Evolutionary conservation across 352 stramenopile genomes (phyloP).

Genomic region (Pythium sukuiense): DNA sequence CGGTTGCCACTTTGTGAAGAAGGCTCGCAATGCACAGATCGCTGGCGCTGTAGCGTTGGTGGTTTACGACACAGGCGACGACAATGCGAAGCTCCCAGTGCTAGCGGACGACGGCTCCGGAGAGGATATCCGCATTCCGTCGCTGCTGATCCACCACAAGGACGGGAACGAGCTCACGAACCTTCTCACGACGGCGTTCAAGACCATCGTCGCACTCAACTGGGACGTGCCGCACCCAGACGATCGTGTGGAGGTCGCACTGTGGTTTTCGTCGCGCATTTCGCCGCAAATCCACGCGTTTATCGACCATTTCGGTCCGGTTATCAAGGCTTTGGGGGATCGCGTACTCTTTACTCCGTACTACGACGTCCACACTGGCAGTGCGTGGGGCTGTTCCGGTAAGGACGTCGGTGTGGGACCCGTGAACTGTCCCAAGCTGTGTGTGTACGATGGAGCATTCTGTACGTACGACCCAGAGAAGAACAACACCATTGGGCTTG

Average conservation of each 20-base stretch:
- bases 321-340: slow-evolving; percentile 17
- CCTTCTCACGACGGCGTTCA: slow-evolving; percentile 12
- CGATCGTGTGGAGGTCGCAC: slow-evolving; percentile 25
- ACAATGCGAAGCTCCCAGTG: slow-evolving; percentile 19
- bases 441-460: slow-evolving; percentile 26
- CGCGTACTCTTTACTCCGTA: slow-evolving; percentile 26
- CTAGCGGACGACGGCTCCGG: slow-evolving; percentile 29
- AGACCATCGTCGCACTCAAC: slow-evolving; percentile 24
- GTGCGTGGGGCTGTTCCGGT: slow-evolving; percentile 25
- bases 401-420: not conserved
- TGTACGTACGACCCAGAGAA: slow-evolving; percentile 39
- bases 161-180: slow-evolving; percentile 24
- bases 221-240: slow-evolving; percentile 28
- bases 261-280: slow-evolving; percentile 36
- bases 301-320: slow-evolving; percentile 14
- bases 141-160: slow-evolving; percentile 29
- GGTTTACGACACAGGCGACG: slow-evolving; percentile 24
- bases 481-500: slow-evolving; percentile 28
- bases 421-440: slow-evolving; percentile 25
- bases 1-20: slow-evolving; percentile 35
- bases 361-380: slow-evolving; percentile 27
- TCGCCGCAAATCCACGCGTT: slow-evolving; percentile 24
- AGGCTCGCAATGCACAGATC: slow-evolving; percentile 22
- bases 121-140: slow-evolving; percentile 31
- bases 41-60: slow-evolving; percentile 23